Percentiles rank a stretch among this genome's conserved stretches.
Evolutionary conservation across 2,329 filamentous ascomycete genomes (phyloP).

Genomic region (Rhinocladiella mackenziei): DNA sequence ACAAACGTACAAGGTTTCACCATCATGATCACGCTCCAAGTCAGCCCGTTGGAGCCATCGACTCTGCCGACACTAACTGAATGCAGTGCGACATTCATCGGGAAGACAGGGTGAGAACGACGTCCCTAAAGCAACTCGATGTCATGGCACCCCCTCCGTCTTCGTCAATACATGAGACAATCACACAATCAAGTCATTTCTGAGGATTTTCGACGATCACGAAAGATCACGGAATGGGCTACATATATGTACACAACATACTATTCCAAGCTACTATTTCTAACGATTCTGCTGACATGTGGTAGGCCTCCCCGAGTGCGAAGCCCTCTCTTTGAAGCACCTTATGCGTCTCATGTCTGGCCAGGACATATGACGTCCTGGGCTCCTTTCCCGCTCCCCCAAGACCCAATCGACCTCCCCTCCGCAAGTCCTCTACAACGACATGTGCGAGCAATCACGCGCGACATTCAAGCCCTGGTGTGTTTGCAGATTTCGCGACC

Average conservation of each 20-base stretch:
- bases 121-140: conserved; percentile 18
- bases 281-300: conserved; percentile 2
- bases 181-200: not conserved
- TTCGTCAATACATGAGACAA: conserved; percentile 4
- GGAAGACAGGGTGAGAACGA: conserved; percentile 17
- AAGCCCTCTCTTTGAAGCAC: conserved; percentile 9
- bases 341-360: conserved; percentile 8
- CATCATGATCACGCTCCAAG: conserved; percentile 32
- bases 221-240: conserved; percentile 15
- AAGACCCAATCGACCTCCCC: conserved; percentile 10
- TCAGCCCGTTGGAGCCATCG: not conserved
- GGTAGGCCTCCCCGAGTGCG: conserved; percentile 2
- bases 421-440: conserved; percentile 11
- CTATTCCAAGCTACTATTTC: no score
- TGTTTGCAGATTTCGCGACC: conserved; percentile 7
- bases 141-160: conserved; percentile 13
- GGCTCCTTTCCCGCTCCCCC: conserved; percentile 12
- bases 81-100: conserved; percentile 10
- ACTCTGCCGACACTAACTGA: not conserved
- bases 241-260: conserved; percentile 15
- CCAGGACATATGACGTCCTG: conserved; percentile 5
- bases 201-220: conserved; percentile 13
- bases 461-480: conserved; percentile 7
- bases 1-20: conserved; percentile 38
- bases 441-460: conserved; percentile 8